Conservation (phyloP, 2,329 filamentous ascomycete genomes). For the Fusarium virguliforme region DNA sequence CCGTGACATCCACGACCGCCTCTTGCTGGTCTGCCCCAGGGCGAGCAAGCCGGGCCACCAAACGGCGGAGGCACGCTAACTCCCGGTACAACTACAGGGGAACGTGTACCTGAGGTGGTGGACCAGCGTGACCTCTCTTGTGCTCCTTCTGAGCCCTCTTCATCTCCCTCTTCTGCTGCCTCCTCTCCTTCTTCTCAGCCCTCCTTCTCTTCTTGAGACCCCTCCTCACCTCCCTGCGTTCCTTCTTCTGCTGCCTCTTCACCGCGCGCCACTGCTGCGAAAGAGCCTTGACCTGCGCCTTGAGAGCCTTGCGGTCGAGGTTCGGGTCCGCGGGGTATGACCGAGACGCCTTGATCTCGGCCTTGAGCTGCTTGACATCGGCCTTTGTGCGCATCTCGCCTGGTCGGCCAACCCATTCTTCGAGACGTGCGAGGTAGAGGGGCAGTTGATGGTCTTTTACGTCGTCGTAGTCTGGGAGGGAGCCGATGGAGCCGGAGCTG, state of each 20-base stretch:
- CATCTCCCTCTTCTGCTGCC: conserved; percentile 52
- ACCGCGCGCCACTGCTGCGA: conserved; percentile 60
- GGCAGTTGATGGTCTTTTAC: conserved; percentile 66
- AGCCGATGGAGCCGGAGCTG: conserved; percentile 62
- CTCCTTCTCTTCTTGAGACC: conserved; percentile 51
- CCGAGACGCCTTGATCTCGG: conserved; percentile 62
- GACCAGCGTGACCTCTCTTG: conserved; percentile 43
- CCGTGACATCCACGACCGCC: conserved; percentile 27
- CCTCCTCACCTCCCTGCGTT: conserved; percentile 53
- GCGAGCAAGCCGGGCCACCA: conserved; percentile 24
- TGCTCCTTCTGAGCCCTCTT: conserved; percentile 53
- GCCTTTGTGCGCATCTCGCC: conserved; percentile 65
- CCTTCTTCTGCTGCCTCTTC: conserved; percentile 54
- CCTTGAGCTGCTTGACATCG: conserved; percentile 60
- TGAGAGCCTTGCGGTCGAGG: conserved; percentile 56
- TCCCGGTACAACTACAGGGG: conserved; percentile 17
- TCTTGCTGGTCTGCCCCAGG: conserved; percentile 31
- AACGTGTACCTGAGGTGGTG: conserved; percentile 24
- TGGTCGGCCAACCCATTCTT: conserved; percentile 66
- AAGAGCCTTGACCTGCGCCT: conserved; percentile 63
- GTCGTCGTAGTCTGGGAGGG: conserved; percentile 69
- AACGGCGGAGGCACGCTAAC: conserved; percentile 21
- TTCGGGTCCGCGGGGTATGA: conserved; percentile 20
- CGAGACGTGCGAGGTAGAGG: conserved; percentile 61
- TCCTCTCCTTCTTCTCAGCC: conserved; percentile 55